Percentiles rank a stretch among this genome's conserved stretches.
These are phyloP conservation scores for Colletotrichum paranaense DNA, from an alignment of 2,329 filamentous ascomycete genomes.

Conservation along the genomic window DNA sequence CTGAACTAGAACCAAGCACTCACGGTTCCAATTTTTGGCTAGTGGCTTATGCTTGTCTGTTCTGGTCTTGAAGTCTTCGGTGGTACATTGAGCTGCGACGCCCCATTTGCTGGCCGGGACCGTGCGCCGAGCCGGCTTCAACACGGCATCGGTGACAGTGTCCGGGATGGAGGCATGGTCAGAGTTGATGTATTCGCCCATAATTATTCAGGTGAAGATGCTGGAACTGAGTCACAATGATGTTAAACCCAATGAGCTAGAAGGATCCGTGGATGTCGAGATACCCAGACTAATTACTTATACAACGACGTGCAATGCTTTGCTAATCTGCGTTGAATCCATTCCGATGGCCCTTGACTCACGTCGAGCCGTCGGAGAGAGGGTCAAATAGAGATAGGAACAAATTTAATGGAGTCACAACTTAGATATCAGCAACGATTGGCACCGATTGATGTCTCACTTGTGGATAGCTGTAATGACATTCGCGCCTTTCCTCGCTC, in stretches of 20 bases:
- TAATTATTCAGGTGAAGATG: not conserved
- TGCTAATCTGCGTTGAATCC: not conserved
- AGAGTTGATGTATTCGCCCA: not conserved
- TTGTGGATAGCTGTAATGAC: not conserved
- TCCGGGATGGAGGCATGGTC: not conserved
- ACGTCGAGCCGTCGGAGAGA: not conserved
- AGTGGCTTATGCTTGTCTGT: not conserved
- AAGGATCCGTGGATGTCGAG: not conserved
- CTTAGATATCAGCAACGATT: not conserved
- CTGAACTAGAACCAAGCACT: not conserved
- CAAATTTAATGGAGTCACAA: not conserved
- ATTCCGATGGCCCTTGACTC: not conserved
- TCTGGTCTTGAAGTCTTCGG: slow-evolving; percentile 6
- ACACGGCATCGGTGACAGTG: not conserved
- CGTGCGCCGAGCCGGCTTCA: not conserved
- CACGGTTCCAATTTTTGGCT: not conserved
- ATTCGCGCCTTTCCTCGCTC: slow-evolving; percentile 23
- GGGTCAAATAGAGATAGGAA: not conserved
- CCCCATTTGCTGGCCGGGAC: not conserved
- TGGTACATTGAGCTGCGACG: slow-evolving; percentile 3
- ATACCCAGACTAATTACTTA: not conserved
- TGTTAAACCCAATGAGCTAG: too few relatives aligned
- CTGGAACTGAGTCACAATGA: too few relatives aligned
- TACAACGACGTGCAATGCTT: not conserved
- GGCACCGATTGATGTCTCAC: not conserved